Base-by-base conservation (phyloP, 306 rosid species). In the Sophora flavescens region DNA sequence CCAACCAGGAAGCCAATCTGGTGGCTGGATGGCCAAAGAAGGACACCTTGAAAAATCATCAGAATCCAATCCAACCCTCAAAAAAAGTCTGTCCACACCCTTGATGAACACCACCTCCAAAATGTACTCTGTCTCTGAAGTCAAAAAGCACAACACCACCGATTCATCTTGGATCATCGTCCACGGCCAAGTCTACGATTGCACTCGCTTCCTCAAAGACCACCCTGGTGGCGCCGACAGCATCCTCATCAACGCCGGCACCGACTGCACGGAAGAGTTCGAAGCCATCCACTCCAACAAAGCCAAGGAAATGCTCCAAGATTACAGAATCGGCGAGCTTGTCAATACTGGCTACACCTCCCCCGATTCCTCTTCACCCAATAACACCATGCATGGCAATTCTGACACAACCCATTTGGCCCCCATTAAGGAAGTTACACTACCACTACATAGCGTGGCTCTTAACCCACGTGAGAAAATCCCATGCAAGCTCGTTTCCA, bases 211-310 rank as follows among this genome's bases (percentile, higher is more conserved):
- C 82, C 80, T 93, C 81, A 84, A 90, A 6, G 91, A 88, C 57
- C 98, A 93, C 70, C 98, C 98, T 0, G 98, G 98, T 0, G 98
- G 98, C 57, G 64, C 80, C 5, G 97, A 93, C 32, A 93, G 98
- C 81, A 93, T 93, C 67, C 87, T 93, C 70, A 88, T 91, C 70
- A 91, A 93, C 14, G 93, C 93, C 10, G 98, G 98, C 63, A 87
- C 94, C 2, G 97, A 93, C 84, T 91, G 91, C 66, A 91, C 98
- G 0, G 98, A 93, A 15, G 98, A 91, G 50, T 93, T 93, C 53
- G 94, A 93, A 3, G 96, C 97, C 68, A 93, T 93, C 38, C 98
- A 93, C 70, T 93, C 97, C 13, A 91, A 85, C 71, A 94, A 88
- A 65, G 98, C 98, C 56, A 90, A 87, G 87, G 84, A 83, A 30